Conservation (phyloP, 768 basidiomycete genomes). For the Boletellus sp. region DNA sequence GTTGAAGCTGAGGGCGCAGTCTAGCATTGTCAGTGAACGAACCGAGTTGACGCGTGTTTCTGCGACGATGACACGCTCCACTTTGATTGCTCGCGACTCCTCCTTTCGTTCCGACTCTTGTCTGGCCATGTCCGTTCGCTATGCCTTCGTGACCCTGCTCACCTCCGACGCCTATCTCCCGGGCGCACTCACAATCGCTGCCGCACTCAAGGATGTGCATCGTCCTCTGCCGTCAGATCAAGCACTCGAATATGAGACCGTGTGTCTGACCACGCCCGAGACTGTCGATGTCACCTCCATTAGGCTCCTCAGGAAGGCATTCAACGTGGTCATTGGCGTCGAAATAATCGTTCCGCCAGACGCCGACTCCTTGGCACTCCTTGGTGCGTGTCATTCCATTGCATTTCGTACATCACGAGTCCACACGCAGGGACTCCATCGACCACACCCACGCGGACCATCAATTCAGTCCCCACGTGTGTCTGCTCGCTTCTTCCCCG, state of each 20-base stretch:
- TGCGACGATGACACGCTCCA: neutral
- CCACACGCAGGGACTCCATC: neutral
- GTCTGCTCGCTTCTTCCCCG: slow-evolving; percentile 2
- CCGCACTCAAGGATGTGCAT: slow-evolving; percentile 81
- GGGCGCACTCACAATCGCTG: slow-evolving; percentile 83
- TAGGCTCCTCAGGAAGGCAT: slow-evolving; percentile 74
- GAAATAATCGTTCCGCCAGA: slow-evolving; percentile 78
- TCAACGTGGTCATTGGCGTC: slow-evolving; percentile 85
- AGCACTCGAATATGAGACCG: slow-evolving; percentile 57
- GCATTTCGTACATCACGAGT: slow-evolving; percentile 4
- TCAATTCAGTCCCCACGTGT: slow-evolving; percentile 10
- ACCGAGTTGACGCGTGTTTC: slow-evolving; percentile 17
- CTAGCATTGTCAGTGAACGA: slow-evolving; percentile 14
- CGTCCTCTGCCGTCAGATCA: slow-evolving; percentile 37
- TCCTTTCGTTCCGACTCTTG: slow-evolving; percentile 20
- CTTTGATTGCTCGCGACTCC: neutral
- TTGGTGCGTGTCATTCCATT: slow-evolving; percentile 54
- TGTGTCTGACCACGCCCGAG: slow-evolving; percentile 93
- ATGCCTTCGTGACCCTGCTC: slow-evolving; percentile 89
- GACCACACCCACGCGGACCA: slow-evolving; percentile 4
- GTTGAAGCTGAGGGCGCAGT: slow-evolving; percentile 35
- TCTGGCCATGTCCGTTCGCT: slow-evolving; percentile 54
- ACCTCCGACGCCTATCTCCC: slow-evolving; percentile 92
- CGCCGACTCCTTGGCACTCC: slow-evolving; percentile 62
- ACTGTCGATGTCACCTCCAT: slow-evolving; percentile 81